phyloP scores from a whole-genome alignment of 192 early-diverging fungal genomes.

The Coemansia guatemalensis region DNA sequence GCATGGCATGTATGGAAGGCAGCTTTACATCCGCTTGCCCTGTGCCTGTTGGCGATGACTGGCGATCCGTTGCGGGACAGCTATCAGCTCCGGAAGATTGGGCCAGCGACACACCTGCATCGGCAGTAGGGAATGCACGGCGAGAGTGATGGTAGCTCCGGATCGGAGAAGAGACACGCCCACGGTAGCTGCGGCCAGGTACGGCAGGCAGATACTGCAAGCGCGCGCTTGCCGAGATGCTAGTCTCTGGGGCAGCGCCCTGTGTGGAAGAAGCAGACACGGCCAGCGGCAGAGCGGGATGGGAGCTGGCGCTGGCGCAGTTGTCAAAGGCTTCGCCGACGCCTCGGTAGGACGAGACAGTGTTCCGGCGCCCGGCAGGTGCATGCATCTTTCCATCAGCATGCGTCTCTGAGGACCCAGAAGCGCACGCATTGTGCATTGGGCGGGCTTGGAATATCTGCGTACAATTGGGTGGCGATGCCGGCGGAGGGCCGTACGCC shows the following conservation, averaged over 20 bases:
- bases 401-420: background rate
- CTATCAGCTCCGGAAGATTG: background rate
- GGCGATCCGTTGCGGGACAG: background rate
- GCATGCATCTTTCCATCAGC: background rate
- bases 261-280: background rate
- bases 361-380: constrained; percentile 19
- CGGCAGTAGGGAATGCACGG: background rate
- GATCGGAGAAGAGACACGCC: background rate
- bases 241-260: background rate
- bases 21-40: constrained; percentile 16
- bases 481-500: constrained; percentile 3
- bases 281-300: background rate
- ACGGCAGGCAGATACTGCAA: constrained; percentile 21
- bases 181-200: constrained; percentile 12
- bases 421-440: background rate
- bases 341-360: constrained; percentile 19
- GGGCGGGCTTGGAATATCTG: background rate
- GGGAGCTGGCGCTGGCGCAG: background rate
- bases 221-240: constrained; percentile 15
- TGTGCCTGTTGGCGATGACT: constrained; percentile 1
- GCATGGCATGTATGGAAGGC: constrained; percentile 38
- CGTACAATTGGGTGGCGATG: constrained; percentile 1
- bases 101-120: background rate
- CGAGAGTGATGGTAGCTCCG: background rate
- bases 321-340: background rate